phyloP scores from a whole-genome alignment of 352 stramenopile species.

The Phytophthora sp. region DNA sequence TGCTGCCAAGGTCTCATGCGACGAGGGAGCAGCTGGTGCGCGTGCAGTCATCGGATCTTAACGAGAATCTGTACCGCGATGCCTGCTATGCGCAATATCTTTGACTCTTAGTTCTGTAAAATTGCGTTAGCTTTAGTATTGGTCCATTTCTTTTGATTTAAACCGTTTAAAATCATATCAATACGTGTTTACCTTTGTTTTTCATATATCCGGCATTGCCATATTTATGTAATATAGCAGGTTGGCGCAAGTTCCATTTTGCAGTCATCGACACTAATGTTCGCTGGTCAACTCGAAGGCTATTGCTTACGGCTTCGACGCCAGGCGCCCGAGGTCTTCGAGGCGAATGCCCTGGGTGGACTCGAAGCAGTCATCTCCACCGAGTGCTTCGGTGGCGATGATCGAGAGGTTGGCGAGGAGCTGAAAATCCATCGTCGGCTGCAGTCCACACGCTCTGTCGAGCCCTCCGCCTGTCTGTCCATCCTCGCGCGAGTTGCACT shows the following conservation, averaged over 20 bases:
- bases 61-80: no score
- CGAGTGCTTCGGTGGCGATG: constrained; percentile 4
- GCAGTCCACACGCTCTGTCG: not conserved
- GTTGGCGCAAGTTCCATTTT: constrained; percentile 9
- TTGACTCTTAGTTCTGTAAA: no score
- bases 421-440: not conserved
- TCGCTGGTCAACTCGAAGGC: not conserved
- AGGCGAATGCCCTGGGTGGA: not conserved
- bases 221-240: not conserved
- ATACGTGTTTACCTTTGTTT: no score
- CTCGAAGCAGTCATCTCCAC: constrained; percentile 1
- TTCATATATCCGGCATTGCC: no score
- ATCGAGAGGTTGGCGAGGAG: not conserved
- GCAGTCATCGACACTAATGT: constrained; percentile 8
- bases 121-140: no score
- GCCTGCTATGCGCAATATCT: no score
- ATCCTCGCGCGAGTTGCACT: not conserved
- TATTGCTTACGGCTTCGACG: constrained; percentile 8
- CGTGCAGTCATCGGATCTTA: constrained; percentile 19
- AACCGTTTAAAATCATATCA: no score
- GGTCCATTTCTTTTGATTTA: no score
- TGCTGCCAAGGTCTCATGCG: constrained; percentile 15
- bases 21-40: constrained; percentile 15
- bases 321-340: constrained; percentile 2
- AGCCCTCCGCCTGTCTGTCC: not conserved